These are phyloP conservation scores for Apiospora aurea DNA, from an alignment of 2,329 filamentous ascomycete species.

Conservation along the genomic window DNA sequence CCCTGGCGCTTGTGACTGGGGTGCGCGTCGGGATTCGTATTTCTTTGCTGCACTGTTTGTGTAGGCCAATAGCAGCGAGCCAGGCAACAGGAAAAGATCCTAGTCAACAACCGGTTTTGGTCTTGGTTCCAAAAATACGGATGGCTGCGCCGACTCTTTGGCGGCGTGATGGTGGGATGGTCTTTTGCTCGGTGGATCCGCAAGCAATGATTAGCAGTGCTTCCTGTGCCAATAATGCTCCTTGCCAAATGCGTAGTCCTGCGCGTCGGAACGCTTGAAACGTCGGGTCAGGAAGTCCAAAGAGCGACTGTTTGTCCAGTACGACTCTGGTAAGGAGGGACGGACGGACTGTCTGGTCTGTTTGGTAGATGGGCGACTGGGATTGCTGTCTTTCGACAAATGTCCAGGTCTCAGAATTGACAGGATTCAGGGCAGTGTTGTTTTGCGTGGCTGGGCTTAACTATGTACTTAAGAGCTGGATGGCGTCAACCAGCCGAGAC, in stretches of 20 bases:
- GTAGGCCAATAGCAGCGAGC: slow-evolving; percentile 1
- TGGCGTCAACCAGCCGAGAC: background rate
- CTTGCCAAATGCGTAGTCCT: background rate
- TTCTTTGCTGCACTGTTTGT: background rate
- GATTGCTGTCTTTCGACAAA: slow-evolving; percentile 2
- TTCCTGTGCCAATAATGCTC: background rate
- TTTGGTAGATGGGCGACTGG: slow-evolving; percentile 19
- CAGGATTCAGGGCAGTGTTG: slow-evolving; percentile 35
- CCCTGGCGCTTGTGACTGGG: slow-evolving; percentile 12
- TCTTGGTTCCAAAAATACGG: slow-evolving; percentile 16
- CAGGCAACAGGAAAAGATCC: slow-evolving; percentile 13
- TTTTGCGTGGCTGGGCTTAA: slow-evolving; percentile 38
- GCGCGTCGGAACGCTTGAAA: slow-evolving; percentile 12
- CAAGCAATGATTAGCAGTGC: background rate
- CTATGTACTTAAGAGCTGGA: slow-evolving; percentile 17
- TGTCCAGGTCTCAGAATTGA: slow-evolving; percentile 35
- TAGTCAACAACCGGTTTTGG: slow-evolving; percentile 18
- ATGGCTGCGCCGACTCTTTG: slow-evolving; percentile 17
- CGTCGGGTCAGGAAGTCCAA: background rate
- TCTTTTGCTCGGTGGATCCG: slow-evolving; percentile 1
- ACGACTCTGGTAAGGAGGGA: background rate
- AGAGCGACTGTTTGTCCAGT: slow-evolving; percentile 16
- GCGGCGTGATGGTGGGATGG: slow-evolving; percentile 13
- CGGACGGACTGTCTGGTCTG: slow-evolving; percentile 29
- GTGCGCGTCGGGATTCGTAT: background rate